Evolutionary conservation across 169 alveolate genomes (phyloP).

Genomic region (Plasmodium gallinaceum): DNA sequence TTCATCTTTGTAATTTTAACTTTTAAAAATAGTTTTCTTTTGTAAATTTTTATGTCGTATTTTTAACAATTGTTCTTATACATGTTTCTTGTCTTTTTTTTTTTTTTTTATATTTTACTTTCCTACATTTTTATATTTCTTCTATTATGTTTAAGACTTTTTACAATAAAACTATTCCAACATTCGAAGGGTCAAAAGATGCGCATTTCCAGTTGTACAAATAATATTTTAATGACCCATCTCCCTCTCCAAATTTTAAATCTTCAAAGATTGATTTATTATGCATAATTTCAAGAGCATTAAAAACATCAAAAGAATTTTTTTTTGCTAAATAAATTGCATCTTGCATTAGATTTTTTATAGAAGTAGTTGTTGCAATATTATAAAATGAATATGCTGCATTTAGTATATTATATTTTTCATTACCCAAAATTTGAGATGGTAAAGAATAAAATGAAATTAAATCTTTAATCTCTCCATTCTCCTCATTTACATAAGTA

Average conservation of each 20-base stretch:
- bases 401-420: slow-evolving; percentile 83
- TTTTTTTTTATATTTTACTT: too few species aligned
- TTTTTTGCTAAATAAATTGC: slow-evolving; percentile 94
- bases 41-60: too few species aligned
- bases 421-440: slow-evolving; percentile 92
- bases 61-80: too few species aligned
- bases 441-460: slow-evolving; percentile 94
- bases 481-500: slow-evolving; percentile 92
- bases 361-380: slow-evolving; percentile 86
- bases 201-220: slow-evolving; percentile 95
- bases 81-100: too few species aligned
- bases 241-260: slow-evolving; percentile 96
- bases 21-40: too few species aligned
- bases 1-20: too few species aligned
- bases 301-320: slow-evolving; percentile 95
- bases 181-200: slow-evolving; percentile 55
- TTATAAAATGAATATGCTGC: slow-evolving; percentile 95
- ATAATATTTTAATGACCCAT: slow-evolving; percentile 97
- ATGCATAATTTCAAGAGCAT: slow-evolving; percentile 97
- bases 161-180: slow-evolving; percentile 57
- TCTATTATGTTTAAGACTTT: too few species aligned
- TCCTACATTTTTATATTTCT: too few species aligned
- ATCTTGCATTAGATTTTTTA: slow-evolving; percentile 91
- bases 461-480: slow-evolving; percentile 92
- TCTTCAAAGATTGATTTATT: slow-evolving; percentile 92